phyloP scores from a whole-genome alignment of 2,329 filamentous ascomycete species.

The Exophiala dermatitidis region DNA sequence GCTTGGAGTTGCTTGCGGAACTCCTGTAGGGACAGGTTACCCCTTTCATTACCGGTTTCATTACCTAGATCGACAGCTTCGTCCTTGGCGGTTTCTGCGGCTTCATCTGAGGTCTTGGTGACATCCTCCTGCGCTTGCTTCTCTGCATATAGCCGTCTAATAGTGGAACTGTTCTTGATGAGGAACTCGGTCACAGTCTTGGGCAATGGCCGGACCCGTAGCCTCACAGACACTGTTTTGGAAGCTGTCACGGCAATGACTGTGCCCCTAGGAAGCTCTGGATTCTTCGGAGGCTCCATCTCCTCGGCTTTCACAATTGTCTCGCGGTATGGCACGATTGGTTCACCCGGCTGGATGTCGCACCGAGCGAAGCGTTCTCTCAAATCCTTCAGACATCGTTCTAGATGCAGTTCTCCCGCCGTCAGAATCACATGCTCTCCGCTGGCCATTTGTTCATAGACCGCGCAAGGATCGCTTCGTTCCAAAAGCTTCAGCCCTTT shows the following conservation, averaged over 20 bases:
- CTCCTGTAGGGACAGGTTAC: conserved; percentile 62
- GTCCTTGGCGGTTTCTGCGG: conserved; percentile 36
- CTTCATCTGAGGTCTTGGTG: conserved; percentile 32
- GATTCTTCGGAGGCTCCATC: conserved; percentile 82
- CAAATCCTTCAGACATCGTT: conserved; percentile 87
- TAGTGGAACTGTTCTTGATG: conserved; percentile 66
- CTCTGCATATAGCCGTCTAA: conserved; percentile 73
- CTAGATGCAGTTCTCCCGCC: conserved; percentile 87
- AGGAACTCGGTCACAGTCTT: conserved; percentile 75
- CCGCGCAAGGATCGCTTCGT: conserved; percentile 89
- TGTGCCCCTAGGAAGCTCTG: conserved; percentile 76
- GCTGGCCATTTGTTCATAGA: conserved; percentile 86
- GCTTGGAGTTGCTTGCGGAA: conserved; percentile 66
- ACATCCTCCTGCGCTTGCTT: conserved; percentile 47
- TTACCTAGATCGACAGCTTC: conserved; percentile 38
- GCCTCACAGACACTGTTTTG: conserved; percentile 71
- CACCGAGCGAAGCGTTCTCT: conserved; percentile 88
- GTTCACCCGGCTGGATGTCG: conserved; percentile 86
- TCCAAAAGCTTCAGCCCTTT: conserved; percentile 77
- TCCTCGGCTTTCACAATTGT: conserved; percentile 81
- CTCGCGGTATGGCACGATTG: conserved; percentile 93
- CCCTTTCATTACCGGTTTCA: conserved; percentile 50
- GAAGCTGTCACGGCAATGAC: conserved; percentile 70
- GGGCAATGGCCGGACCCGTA: conserved; percentile 75
- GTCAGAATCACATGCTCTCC: conserved; percentile 94